Evolutionary conservation across 2,329 filamentous ascomycete genomes (phyloP).

Genomic region (Stagonosporopsis cucurbitacearum): DNA sequence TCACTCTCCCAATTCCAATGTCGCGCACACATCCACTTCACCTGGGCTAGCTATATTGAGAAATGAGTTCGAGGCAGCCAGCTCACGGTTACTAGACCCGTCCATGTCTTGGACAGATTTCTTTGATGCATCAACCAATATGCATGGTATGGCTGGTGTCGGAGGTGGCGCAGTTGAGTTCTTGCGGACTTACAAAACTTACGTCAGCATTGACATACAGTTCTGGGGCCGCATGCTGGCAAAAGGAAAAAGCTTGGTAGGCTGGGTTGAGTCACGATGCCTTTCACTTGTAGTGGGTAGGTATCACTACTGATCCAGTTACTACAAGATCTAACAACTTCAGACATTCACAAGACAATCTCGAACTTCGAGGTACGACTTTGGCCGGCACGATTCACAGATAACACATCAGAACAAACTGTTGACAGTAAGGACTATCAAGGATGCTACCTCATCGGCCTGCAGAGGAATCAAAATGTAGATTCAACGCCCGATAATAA

Average conservation of each 20-base stretch:
- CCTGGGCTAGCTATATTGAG: constrained; percentile 61
- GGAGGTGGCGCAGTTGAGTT: constrained; percentile 52
- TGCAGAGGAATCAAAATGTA: constrained; percentile 42
- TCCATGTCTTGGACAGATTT: constrained; percentile 41
- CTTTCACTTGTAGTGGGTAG: constrained; percentile 64
- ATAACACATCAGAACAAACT: constrained; percentile 19
- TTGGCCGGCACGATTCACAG: constrained; percentile 66
- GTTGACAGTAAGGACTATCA: constrained; percentile 58
- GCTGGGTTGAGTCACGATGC: constrained; percentile 69
- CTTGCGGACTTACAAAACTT: constrained; percentile 59
- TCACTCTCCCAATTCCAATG: constrained; percentile 67
- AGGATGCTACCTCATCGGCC: constrained; percentile 67
- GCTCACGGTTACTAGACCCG: constrained; percentile 46
- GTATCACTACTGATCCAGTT: constrained; percentile 26
- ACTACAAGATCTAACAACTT: background rate
- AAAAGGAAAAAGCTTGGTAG: constrained; percentile 63
- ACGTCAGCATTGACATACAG: constrained; percentile 66
- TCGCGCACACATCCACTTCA: constrained; percentile 60
- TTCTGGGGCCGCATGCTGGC: constrained; percentile 68
- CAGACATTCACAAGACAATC: constrained; percentile 63
- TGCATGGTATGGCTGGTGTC: background rate
- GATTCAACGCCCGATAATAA: background rate
- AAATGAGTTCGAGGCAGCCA: constrained; percentile 60
- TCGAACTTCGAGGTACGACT: constrained; percentile 62
- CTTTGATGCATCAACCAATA: constrained; percentile 18